Evolutionary conservation across 2,329 filamentous ascomycete genomes (phyloP), one percentile per base, ranked within the genome.

Genomic region (Sarocladium strictum): DNA sequence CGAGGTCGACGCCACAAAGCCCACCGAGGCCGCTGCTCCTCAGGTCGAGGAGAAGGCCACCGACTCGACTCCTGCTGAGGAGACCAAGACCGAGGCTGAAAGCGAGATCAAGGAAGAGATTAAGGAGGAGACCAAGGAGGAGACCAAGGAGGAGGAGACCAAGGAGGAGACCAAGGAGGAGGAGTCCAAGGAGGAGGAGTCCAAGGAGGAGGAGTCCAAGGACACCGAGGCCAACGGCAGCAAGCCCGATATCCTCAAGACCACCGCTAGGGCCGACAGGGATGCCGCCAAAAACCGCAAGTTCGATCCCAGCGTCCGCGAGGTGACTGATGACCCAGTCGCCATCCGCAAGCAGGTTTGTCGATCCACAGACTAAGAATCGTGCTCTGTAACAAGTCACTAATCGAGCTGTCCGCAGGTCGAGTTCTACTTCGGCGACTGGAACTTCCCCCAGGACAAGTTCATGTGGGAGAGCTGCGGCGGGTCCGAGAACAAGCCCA

Each of bases 391-490:
- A 26, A 27, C 40, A 15, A 47, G 12, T 15, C 43, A 15, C 47
- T 51, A 19, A 51, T 38, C 41, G 40, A 24, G 17, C 19, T 23
- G 11, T 51, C 45, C 53, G 27, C 61, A 95, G 87, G 89, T 96
- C 63, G 91, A 97, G 69, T 97, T 96, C 72, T 97, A 97, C 79
- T 96, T 97, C 73, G 89, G 89, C 64, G 89, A 95, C 70, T 89
- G 86, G 65, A 97, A 97, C 73, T 83, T 99, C 35, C 86, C 87
- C 53, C 85, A 84, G 64, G 95, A 99, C 73, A 88, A 90, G 69
- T 96, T 90, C 75, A 80, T 99, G 62, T 89, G 91, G 76, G 78
- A 84, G 59, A 78, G 85, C 64, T 88, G 90, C 54, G 87, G 85
- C 37, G 93, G 93, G 55, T 77, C 81, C 60, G 80, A 87, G 64